These are phyloP conservation scores for Linnemannia hyalina DNA, from an alignment of 192 early-diverging fungal species.

Conservation along the genomic window DNA sequence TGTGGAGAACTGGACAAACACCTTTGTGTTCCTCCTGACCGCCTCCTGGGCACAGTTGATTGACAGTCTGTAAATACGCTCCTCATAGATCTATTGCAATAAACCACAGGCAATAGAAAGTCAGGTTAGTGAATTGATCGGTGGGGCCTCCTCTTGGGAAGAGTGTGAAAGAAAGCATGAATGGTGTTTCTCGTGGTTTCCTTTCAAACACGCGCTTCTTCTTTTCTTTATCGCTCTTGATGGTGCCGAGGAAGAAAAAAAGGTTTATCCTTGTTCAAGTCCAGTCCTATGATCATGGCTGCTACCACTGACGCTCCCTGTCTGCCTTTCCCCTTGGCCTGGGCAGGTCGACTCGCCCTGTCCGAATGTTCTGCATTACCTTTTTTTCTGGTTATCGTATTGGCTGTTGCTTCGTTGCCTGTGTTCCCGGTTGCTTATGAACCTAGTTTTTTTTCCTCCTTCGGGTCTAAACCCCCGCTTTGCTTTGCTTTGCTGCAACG, in stretches of 20 bases:
- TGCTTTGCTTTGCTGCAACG: background rate
- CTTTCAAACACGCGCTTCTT: constrained; percentile 1
- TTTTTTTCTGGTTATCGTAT: background rate
- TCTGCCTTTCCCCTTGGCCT: background rate
- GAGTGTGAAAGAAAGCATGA: background rate
- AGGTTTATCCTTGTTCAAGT: background rate
- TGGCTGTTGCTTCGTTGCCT: background rate
- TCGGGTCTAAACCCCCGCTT: background rate
- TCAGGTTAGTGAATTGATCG: background rate
- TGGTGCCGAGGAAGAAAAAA: background rate
- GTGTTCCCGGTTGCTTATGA: background rate
- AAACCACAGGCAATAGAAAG: background rate
- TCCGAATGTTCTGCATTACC: background rate
- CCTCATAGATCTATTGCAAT: constrained; percentile 77
- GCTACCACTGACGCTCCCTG: background rate
- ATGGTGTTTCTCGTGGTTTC: background rate
- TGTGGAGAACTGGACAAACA: constrained; percentile 88
- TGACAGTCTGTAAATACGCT: constrained; percentile 77
- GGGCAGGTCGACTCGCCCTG: background rate
- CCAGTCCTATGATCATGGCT: background rate
- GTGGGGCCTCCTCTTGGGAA: background rate
- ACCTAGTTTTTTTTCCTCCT: background rate
- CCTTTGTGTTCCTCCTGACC: constrained; percentile 74
- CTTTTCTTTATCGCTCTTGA: background rate
- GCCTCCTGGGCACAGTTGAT: constrained; percentile 84